Evolutionary conservation across 2,329 filamentous ascomycete species (phyloP).

Genomic region (Lachnum nothofagi): DNA sequence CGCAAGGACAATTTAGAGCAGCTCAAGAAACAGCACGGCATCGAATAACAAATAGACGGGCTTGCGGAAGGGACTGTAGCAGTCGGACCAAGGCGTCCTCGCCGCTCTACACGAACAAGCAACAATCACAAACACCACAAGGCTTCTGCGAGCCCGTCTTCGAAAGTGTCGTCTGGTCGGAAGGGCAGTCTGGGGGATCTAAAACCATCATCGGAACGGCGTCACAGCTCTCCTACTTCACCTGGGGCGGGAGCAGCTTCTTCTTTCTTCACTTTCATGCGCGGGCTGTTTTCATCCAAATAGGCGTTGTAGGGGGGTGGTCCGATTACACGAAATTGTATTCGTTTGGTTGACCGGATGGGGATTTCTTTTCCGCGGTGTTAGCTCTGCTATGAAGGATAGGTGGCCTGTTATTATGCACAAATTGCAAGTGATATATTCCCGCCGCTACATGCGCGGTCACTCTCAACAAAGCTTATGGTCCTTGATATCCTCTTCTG

Average conservation of each 20-base stretch:
- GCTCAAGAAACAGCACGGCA: constrained; percentile 95
- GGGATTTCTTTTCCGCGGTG: background rate
- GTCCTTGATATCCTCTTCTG: background rate
- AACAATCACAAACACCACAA: constrained; percentile 7
- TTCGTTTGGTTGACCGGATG: background rate
- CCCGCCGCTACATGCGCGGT: constrained; percentile 8
- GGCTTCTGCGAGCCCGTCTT: constrained; percentile 24
- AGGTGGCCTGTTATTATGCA: background rate
- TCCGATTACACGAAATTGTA: background rate
- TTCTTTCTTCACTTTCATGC: constrained; percentile 29
- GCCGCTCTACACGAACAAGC: constrained; percentile 17
- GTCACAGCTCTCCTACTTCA: constrained; percentile 18
- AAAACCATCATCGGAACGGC: constrained; percentile 14
- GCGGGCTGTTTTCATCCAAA: constrained; percentile 24
- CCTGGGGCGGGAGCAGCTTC: constrained; percentile 11
- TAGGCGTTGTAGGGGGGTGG: constrained; percentile 22
- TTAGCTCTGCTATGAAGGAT: background rate
- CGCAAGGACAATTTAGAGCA: constrained; percentile 96
- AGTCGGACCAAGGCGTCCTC: constrained; percentile 14
- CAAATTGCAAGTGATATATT: constrained; percentile 8
- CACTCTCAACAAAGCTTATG: background rate
- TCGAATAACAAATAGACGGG: constrained; percentile 88
- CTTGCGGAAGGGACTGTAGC: constrained; percentile 43
- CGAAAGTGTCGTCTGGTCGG: constrained; percentile 36
- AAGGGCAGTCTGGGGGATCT: constrained; percentile 17